Evolutionary conservation across 352 stramenopile genomes (phyloP), one percentile per base, ranked within the genome.

Genomic region (Bremia lactucae): DNA sequence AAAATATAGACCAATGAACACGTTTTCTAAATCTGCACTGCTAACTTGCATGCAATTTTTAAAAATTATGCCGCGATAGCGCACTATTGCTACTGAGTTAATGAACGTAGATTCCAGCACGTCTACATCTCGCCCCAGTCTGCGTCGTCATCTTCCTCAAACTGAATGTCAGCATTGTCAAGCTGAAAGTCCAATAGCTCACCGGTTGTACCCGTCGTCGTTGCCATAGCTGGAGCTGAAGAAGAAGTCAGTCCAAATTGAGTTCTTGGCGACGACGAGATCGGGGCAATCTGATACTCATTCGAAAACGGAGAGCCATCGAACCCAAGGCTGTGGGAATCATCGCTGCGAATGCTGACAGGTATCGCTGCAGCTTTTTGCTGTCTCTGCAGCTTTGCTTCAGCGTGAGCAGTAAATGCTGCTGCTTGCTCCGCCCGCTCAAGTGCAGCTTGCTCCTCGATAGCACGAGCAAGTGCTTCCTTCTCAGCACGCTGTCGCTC

Each of bases 121-220:
- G 16, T 52, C 26, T 76, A 89, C 77, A 89, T 89, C 45, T 89
- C 77, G 16, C 77, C 77, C 77, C 77, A 89, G 48, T 89, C 77
- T 24, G 70, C 72, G 34, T 89, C 76, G 41, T 89, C 76, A 24
- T 89, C 74, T 37, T 88, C 76, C 33, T 86, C 72, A 47, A 86
- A 86, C 29, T 82, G 58, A 29, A 86, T 65, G 36, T 85, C 72
- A n/a, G 75, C 69, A 47, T 76, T 83, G 20, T 76, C 67, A 34
- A 85, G 31, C 42, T 86, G 73, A 53, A 87, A 89, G 54, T 89
- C 77, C 25, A 89, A 49, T 46, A 86, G 36, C n/a, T 72, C 68
- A 33, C 59, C 73, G 2, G 65, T 66, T 20, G 59, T 68, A 6
- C 50, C 53, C 33, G 38, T 59, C 21, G 55, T 68, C 2, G 44